Evolutionary conservation across 352 stramenopile genomes (phyloP).

Genomic region (Pilasporangium apinafurcum): DNA sequence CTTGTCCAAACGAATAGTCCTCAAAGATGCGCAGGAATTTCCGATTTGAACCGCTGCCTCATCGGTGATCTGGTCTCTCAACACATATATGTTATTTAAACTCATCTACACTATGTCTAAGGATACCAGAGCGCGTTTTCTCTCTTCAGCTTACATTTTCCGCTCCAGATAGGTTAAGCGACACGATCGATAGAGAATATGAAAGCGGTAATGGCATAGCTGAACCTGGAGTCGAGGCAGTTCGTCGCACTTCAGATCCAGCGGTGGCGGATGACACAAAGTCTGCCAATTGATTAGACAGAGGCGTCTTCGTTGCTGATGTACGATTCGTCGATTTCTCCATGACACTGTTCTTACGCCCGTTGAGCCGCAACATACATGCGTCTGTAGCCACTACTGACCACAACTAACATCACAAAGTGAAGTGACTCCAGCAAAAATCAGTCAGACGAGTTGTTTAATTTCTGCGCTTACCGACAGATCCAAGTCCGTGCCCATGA

Average conservation of each 20-base stretch:
- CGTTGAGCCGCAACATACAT: constrained; percentile 35
- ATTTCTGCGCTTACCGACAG: constrained; percentile 31
- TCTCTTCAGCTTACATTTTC: constrained; percentile 29
- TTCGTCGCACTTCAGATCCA: too few relatives aligned
- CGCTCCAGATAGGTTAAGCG: constrained; percentile 50
- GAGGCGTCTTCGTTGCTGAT: constrained; percentile 19
- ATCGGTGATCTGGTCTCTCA: constrained; percentile 11
- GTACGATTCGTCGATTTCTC: too few relatives aligned
- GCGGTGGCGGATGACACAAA: too few relatives aligned
- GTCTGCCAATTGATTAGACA: constrained; percentile 6
- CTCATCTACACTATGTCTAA: background rate
- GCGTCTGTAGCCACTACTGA: constrained; percentile 58
- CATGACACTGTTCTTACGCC: background rate
- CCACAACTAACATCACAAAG: constrained; percentile 31
- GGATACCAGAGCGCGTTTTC: background rate
- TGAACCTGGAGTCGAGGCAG: too few relatives aligned
- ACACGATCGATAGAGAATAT: background rate
- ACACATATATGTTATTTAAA: background rate
- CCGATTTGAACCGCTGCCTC: constrained; percentile 6
- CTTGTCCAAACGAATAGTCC: constrained; percentile 6
- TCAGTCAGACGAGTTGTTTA: too few relatives aligned
- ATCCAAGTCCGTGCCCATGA: constrained; percentile 47
- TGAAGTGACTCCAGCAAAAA: too few relatives aligned
- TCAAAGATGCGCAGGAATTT: constrained; percentile 3
- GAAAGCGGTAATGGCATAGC: too few relatives aligned